Evolutionary conservation across 1,284 basidiomycete species (phyloP).

Genomic region (Rhizoctonia solani): DNA sequence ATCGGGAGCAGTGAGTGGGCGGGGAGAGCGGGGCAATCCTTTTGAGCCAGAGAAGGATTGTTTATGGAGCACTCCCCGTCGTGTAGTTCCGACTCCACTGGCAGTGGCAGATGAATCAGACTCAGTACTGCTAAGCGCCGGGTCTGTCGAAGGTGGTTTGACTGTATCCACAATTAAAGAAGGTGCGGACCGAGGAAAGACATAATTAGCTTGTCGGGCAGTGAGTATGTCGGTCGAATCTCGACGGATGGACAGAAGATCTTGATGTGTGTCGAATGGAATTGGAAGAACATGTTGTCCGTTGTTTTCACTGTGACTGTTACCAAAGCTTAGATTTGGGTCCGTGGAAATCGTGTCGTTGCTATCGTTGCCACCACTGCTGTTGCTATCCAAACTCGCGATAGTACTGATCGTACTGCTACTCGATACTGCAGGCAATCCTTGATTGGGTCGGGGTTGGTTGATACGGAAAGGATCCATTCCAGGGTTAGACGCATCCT

Average conservation of each 20-base stretch:
- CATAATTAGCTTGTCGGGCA: slow-evolving; percentile 57
- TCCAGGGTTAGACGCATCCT: slow-evolving; percentile 54
- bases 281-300: not conserved
- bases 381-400: slow-evolving; percentile 11
- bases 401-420: slow-evolving; percentile 4
- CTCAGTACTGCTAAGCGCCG: not conserved
- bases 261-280: not conserved
- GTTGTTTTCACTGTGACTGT: not conserved
- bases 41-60: slow-evolving; percentile 29
- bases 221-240: slow-evolving; percentile 48
- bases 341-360: slow-evolving; percentile 9
- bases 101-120: slow-evolving; percentile 16
- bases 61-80: slow-evolving; percentile 3
- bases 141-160: not conserved
- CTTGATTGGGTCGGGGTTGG: not conserved
- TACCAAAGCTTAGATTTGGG: slow-evolving; percentile 12
- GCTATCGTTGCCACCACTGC: not conserved
- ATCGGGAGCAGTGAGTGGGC: slow-evolving; percentile 1
- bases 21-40: slow-evolving; percentile 30
- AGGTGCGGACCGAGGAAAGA: slow-evolving; percentile 53
- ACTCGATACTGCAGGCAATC: not conserved
- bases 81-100: not conserved
- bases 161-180: slow-evolving; percentile 1
- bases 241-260: not conserved
- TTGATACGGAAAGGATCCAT: slow-evolving; percentile 25